Percentiles rank a stretch among this genome's conserved stretches.
phyloP scores from a whole-genome alignment of 495 filamentous ascomycete species.

The Penicillium psychrofluorescens region DNA sequence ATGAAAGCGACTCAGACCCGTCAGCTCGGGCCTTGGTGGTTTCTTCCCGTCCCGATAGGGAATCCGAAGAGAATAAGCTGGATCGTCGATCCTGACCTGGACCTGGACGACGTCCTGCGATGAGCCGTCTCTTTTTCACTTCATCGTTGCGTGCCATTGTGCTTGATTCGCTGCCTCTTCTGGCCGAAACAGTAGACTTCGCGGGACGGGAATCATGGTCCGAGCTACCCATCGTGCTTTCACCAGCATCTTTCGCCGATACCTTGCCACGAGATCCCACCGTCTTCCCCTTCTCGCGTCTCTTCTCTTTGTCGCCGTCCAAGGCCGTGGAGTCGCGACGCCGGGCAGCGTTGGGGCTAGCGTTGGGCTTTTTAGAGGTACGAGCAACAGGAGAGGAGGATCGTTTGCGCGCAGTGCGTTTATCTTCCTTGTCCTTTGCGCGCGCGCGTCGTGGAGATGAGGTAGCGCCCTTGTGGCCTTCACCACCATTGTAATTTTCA shows the following conservation, averaged over 20 bases:
- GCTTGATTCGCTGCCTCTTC: constrained; percentile 30
- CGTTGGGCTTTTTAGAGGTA: constrained; percentile 28
- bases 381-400: constrained; percentile 41
- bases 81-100: constrained; percentile 30
- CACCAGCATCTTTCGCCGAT: constrained; percentile 12
- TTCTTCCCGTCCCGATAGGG: constrained; percentile 34
- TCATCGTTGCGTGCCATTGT: constrained; percentile 27
- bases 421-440: constrained; percentile 47
- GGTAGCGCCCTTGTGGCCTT: constrained; percentile 29
- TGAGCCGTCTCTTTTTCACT: constrained; percentile 32
- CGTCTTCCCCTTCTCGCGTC: constrained; percentile 28
- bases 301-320: constrained; percentile 21
- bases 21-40: constrained; percentile 27
- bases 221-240: constrained; percentile 15
- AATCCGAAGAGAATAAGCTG: constrained; percentile 37
- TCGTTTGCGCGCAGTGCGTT: constrained; percentile 40
- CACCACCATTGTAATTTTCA: constrained; percentile 50
- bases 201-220: constrained; percentile 21
- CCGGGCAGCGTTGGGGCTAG: constrained; percentile 22
- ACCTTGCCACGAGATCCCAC: constrained; percentile 17
- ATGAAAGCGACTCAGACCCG: constrained; percentile 17
- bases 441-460: constrained; percentile 54
- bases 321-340: constrained; percentile 26
- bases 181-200: constrained; percentile 12
- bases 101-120: constrained; percentile 33